Base-by-base conservation (phyloP, 2,329 filamentous ascomycete species). In the Aureobasidium sp. region DNA sequence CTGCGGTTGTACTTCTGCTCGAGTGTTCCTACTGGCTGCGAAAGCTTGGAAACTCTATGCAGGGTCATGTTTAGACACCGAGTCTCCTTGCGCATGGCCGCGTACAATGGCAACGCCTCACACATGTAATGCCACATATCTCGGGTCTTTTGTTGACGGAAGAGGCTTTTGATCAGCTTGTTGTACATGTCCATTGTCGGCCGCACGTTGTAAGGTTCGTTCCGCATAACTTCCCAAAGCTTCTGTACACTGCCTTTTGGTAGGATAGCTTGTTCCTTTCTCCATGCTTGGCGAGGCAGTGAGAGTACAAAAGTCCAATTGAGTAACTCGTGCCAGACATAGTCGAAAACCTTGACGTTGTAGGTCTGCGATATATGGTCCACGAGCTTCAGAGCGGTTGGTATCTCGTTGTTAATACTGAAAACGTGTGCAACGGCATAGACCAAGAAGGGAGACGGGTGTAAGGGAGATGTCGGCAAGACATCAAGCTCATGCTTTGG, bases 401-500 rank as follows among this genome's bases (percentile, higher is more conserved):
- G 70, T 4, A 91, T 78, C 61, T 87, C 79, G 52, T 82, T 85
- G 72, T 87, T 89, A 64, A 79, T 80, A n/a, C 87, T 83, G 65
- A 87, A 89, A 1, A 80, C 77, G 69, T 90, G 85, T 6, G 87
- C 86, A n/a, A 92, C 75, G 9, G 86, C 82, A 61, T 83, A 78
- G 26, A 93, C 78, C 0, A 92, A 77, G 2, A 77, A 75, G 8
- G 71, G 65, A 0, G 82, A 84, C 2, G 90, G 89, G 56, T 78
- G 76, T 36, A 87, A 72, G 8, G 83, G 80, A 1, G 83, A 86
- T 47, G 83, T 76, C 2, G 70, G 69, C 13, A 72, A 68, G 20
- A 74, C 64, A 5, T 65, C 53, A 37, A 46, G 29, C 42, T 47
- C 29, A 37, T 26, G 5, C 13, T n/a, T 12, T n/a, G 29, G 9